Percentiles rank a stretch among this genome's conserved stretches.
phyloP scores from a whole-genome alignment of 2,329 filamentous ascomycete species.

The Colletotrichum filicis region DNA sequence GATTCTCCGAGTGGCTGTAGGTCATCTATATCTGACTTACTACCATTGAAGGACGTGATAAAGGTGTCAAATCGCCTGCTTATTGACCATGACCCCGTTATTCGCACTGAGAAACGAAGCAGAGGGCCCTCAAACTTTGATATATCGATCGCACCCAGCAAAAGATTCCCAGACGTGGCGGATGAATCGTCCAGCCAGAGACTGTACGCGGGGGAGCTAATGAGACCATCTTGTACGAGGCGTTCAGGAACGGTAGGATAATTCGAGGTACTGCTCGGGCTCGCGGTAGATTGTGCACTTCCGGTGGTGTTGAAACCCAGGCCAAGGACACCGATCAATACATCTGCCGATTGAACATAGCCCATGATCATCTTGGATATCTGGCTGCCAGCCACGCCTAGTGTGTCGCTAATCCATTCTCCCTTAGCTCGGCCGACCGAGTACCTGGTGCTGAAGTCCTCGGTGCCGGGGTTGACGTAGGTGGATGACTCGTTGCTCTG shows the following conservation, averaged over 20 bases:
- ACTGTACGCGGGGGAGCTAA: conserved; percentile 74
- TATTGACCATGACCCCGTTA: background rate
- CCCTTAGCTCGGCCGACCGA: conserved; percentile 58
- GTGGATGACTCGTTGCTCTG: conserved; percentile 58
- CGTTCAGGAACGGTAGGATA: conserved; percentile 72
- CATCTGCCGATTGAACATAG: conserved; percentile 58
- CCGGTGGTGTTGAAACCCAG: conserved; percentile 66
- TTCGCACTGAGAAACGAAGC: conserved; percentile 12
- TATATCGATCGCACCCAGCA: conserved; percentile 32
- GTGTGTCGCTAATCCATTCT: conserved; percentile 54
- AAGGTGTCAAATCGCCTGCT: conserved; percentile 1
- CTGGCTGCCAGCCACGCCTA: conserved; percentile 58
- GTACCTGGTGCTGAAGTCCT: conserved; percentile 67
- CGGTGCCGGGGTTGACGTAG: conserved; percentile 52
- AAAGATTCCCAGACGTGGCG: conserved; percentile 10
- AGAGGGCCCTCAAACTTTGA: conserved; percentile 39
- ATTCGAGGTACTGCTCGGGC: conserved; percentile 21
- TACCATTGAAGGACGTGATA: conserved; percentile 21
- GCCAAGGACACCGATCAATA: conserved; percentile 68
- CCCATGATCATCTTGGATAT: conserved; percentile 66
- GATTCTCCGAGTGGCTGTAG: background rate
- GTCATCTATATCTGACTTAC: background rate
- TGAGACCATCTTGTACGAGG: conserved; percentile 69
- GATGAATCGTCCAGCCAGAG: conserved; percentile 63
- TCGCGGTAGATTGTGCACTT: conserved; percentile 43